Conservation (phyloP, 176 grass and related monocot genomes). For the Alopecurus myosuroides region DNA sequence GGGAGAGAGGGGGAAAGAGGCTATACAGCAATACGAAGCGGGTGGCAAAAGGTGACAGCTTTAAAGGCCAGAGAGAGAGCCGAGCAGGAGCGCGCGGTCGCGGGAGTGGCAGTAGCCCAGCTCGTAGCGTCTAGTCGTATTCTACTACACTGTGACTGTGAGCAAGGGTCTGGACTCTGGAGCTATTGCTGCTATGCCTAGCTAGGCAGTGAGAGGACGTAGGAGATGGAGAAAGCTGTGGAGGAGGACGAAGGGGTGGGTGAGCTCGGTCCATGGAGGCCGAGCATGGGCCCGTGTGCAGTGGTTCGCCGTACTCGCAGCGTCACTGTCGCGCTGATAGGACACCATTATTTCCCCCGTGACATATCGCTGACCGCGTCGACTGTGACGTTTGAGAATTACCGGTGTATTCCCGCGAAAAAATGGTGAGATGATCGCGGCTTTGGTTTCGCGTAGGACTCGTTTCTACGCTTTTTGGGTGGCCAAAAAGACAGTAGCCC, state of each 20-base stretch:
- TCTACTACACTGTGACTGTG: background rate
- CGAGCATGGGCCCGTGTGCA: background rate
- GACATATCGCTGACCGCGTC: background rate
- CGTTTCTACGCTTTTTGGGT: too few relatives aligned
- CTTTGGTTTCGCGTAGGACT: too few relatives aligned
- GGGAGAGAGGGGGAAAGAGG: background rate
- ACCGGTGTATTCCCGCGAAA: background rate
- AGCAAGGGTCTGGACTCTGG: background rate
- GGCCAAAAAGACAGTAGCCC: too few relatives aligned
- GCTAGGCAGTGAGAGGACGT: conserved; percentile 11
- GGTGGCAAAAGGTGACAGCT: conserved; percentile 62
- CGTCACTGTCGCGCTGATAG: conserved; percentile 13
- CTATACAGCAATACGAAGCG: background rate
- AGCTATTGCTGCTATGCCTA: background rate
- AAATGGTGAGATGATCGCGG: background rate
- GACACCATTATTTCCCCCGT: conserved; percentile 36
- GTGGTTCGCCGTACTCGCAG: background rate
- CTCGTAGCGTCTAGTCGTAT: conserved; percentile 21
- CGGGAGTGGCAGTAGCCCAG: conserved; percentile 17
- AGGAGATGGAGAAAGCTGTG: conserved; percentile 8
- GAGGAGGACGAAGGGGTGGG: background rate
- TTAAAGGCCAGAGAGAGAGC: conserved; percentile 40
- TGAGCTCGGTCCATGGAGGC: conserved; percentile 14
- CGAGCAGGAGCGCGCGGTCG: conserved; percentile 31
- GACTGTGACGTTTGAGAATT: background rate